Evolutionary conservation across 345 rosid species (phyloP).

Genomic region (Salix brachista): DNA sequence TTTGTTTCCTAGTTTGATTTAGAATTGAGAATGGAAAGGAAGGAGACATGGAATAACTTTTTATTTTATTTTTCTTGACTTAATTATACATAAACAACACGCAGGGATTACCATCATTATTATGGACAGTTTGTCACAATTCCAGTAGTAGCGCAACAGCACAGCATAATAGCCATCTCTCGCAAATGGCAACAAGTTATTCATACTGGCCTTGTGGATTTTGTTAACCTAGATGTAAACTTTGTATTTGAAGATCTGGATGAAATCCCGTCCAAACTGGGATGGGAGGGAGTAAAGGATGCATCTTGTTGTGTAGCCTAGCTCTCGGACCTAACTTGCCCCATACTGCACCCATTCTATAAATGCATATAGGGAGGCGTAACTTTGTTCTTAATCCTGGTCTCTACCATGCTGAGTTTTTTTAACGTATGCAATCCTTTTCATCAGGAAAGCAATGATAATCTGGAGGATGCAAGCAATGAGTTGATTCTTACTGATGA

Average conservation of each 20-base stretch:
- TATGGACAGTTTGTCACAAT: background rate
- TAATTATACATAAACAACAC: background rate
- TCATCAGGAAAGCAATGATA: conserved; percentile 73
- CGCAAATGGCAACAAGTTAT: background rate
- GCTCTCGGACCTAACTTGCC: background rate
- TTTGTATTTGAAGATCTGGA: background rate
- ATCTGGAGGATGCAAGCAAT: conserved; percentile 86
- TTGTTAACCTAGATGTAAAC: background rate
- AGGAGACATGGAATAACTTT: background rate
- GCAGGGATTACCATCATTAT: background rate
- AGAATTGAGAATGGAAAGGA: background rate
- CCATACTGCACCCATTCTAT: background rate
- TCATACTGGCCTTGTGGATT: background rate
- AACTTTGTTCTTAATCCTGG: background rate
- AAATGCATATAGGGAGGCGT: background rate
- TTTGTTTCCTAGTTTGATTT: background rate
- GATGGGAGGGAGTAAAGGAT: background rate
- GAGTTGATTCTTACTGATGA: conserved; percentile 91
- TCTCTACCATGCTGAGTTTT: background rate
- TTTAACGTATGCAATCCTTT: background rate
- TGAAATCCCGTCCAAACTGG: background rate
- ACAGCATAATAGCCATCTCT: background rate
- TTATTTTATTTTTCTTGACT: background rate
- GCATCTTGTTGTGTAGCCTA: background rate
- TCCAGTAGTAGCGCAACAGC: background rate